Evolutionary conservation across 352 stramenopile species (phyloP), one percentile per base, ranked within the genome.

Genomic region (Phytophthora cajani): DNA sequence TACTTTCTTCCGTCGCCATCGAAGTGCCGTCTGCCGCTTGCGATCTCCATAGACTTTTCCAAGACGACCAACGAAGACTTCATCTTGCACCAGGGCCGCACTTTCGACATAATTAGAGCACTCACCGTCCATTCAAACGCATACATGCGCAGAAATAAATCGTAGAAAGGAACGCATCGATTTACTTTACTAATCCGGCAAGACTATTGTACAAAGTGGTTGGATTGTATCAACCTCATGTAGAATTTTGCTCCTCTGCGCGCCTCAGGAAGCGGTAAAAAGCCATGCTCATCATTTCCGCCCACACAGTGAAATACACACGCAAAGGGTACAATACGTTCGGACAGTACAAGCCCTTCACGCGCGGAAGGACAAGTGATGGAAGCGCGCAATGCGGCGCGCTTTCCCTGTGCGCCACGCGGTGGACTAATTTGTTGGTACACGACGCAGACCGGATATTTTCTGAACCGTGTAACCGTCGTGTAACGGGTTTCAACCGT

Each of bases 171-270:
- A 49, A 49, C 10, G 10, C 10, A 44, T 44, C 0, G 36, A 44
- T 21, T 23, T 8, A 23, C 14, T 49, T 44, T 49, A 49, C 6
- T 17, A 47, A 47, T 19, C 7, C 12, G 19, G 40, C 40, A 47
- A 47, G 12, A 12, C 12, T 7, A 12, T 47, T 19, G 40, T 49
- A 21, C 21, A 47, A n/a, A 51, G 46, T 44, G 23, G 12, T 58
- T 42, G n/a, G 23, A 14, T 58, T 14, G 32, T 59, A 65, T 78
- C 64, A 79, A 81, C 79, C 74, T 81, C 75, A 79, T 81, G 75
- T 79, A 79, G 75, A 81, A 81, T 56, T 72, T 78, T 79, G 75
- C 75, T 81, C 71, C 75, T 81, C 71, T 71, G 64, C 53, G 60
- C 73, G 68, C 55, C 59, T 81, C 75, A 81, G 72, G 75, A 71